Conservation (phyloP, 176 grass and related monocot species). For the Coix lacrymajobi region DNA sequence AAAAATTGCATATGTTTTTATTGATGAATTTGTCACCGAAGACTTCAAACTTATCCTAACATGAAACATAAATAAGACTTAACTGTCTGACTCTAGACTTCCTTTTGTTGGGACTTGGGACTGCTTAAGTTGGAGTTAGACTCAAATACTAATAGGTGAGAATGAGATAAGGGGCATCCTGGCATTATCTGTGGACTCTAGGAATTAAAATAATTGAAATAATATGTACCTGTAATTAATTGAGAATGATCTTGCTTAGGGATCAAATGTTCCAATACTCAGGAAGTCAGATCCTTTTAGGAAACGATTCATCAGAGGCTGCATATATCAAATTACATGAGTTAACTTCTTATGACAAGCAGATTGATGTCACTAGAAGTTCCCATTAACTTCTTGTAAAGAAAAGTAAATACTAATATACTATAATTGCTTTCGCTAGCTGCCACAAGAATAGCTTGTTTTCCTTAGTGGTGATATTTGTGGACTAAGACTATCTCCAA, state of each 20-base stretch:
- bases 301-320: not conserved
- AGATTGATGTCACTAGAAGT: not conserved
- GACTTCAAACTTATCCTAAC: not conserved
- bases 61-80: not conserved
- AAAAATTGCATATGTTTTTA: not conserved
- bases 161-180: not conserved
- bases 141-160: not conserved
- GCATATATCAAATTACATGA: not conserved
- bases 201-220: not conserved
- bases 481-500: too few species aligned
- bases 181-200: not conserved
- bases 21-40: not conserved
- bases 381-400: not conserved
- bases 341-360: not conserved
- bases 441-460: constrained; percentile 2
- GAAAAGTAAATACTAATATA: not conserved
- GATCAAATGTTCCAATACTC: not conserved
- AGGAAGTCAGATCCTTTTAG: not conserved
- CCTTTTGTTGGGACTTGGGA: not conserved
- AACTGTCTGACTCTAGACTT: not conserved
- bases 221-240: not conserved
- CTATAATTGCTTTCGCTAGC: not conserved
- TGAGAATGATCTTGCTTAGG: not conserved
- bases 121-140: not conserved
- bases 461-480: not conserved